Percentiles rank a stretch among this genome's conserved stretches.
Conservation (phyloP, 2,329 filamentous ascomycete genomes). For the Colletotrichum sp. region DNA sequence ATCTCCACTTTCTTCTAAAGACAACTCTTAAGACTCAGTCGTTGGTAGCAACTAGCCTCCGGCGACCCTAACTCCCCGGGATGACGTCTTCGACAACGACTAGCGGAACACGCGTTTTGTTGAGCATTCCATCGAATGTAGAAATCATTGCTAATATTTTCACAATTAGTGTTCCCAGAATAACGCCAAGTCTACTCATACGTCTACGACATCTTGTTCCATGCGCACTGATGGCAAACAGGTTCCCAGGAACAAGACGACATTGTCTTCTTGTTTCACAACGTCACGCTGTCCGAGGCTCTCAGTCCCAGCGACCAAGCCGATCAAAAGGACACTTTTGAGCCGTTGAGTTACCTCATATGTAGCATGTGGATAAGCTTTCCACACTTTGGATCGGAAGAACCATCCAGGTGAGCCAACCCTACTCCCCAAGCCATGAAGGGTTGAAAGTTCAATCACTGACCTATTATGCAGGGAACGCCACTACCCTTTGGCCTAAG, state of each 20-base stretch:
- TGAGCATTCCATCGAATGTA: accelerated
- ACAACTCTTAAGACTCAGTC: neutral
- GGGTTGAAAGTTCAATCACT: neutral
- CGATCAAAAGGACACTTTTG: neutral
- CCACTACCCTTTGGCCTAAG: neutral
- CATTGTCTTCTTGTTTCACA: neutral
- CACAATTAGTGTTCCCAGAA: neutral
- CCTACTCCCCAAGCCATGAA: accelerated
- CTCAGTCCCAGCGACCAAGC: neutral
- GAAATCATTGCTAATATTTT: neutral
- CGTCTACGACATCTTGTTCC: neutral
- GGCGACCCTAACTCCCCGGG: neutral
- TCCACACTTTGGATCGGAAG: neutral
- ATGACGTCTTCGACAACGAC: accelerated
- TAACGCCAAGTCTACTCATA: neutral
- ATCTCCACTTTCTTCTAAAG: neutral
- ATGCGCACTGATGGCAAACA: neutral
- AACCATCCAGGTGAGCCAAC: neutral
- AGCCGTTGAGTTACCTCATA: neutral
- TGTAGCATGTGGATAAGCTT: neutral
- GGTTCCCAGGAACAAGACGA: neutral
- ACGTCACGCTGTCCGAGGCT: neutral
- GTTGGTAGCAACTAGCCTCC: neutral
- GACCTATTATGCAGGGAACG: neutral
- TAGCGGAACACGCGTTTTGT: neutral